A percentile compares a stretch with the other conserved stretches of the same genome.
Conservation (phyloP, 1,284 basidiomycete species). For the Ceratobasidium sp. region DNA sequence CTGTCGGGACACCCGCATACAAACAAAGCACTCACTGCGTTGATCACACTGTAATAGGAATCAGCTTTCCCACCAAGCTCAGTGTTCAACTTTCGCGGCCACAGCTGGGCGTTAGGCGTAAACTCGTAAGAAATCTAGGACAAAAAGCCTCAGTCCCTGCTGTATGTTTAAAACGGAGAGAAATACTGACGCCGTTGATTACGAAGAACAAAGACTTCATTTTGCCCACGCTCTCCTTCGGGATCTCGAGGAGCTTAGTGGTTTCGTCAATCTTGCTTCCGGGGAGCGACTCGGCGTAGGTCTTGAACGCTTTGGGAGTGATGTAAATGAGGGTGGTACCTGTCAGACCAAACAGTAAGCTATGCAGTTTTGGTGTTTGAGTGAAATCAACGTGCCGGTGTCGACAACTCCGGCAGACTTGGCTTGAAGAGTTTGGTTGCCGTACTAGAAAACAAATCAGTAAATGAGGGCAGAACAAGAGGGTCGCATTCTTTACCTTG, state of each 20-base stretch:
- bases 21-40: conserved; percentile 4
- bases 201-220: conserved; percentile 37
- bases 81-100: conserved; percentile 37
- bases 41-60: conserved; percentile 32
- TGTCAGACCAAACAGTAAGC: neutral
- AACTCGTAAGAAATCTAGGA: conserved; percentile 35
- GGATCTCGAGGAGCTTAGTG: conserved; percentile 32
- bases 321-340: conserved; percentile 36
- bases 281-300: conserved; percentile 29
- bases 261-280: conserved; percentile 25
- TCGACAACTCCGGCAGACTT: conserved; percentile 34
- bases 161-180: too few relatives aligned
- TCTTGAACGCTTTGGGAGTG: conserved; percentile 40
- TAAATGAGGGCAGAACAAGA: neutral
- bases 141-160: too few relatives aligned
- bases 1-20: neutral
- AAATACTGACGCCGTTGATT: conserved; percentile 24
- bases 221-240: conserved; percentile 37
- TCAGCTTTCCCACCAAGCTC: conserved; percentile 34
- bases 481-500: neutral
- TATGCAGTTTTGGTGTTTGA: neutral
- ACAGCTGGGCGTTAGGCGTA: conserved; percentile 41
- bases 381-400: conserved; percentile 7
- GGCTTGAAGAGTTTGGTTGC: conserved; percentile 27
- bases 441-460: conserved; percentile 11